Conservation (phyloP, 768 basidiomycete genomes). For the Mrakia gelida region DNA sequence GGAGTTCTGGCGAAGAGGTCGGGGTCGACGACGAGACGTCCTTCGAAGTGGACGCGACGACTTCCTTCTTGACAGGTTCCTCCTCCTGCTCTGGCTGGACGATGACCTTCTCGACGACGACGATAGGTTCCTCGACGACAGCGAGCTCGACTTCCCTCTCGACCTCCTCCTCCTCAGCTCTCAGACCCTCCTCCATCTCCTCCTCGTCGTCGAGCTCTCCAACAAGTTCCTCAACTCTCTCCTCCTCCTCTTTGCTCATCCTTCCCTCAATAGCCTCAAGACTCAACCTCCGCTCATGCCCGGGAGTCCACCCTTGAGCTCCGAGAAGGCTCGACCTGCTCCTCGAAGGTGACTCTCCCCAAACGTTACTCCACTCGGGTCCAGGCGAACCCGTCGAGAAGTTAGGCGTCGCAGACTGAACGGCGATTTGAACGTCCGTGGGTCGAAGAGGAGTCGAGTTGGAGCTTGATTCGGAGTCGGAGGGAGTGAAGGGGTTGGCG, state of each 20-base stretch:
- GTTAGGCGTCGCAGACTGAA: constrained; percentile 6
- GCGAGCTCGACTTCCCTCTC: background rate
- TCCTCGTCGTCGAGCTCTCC: background rate
- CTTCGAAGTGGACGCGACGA: background rate
- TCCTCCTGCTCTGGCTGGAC: constrained; percentile 7
- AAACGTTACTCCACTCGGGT: background rate
- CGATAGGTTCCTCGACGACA: background rate
- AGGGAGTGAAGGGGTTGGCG: background rate
- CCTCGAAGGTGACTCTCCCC: background rate
- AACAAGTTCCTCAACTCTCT: constrained; percentile 1
- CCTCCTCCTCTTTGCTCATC: background rate
- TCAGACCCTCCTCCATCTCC: constrained; percentile 14
- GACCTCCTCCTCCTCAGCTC: constrained; percentile 11
- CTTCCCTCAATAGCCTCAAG: background rate
- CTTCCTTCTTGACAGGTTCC: background rate
- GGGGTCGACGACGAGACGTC: background rate
- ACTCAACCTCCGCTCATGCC: background rate
- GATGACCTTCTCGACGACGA: background rate
- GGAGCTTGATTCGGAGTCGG: background rate
- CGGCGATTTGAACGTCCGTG: constrained; percentile 10
- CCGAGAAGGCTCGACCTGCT: background rate
- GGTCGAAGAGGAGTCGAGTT: constrained; percentile 14
- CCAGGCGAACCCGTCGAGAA: background rate
- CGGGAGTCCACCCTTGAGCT: background rate
- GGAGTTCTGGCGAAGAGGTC: background rate